A percentile compares a stretch with the other conserved stretches of the same genome.
Evolutionary conservation across 257 asterid species (phyloP).

Genomic region (Solanum chiquidenum): DNA sequence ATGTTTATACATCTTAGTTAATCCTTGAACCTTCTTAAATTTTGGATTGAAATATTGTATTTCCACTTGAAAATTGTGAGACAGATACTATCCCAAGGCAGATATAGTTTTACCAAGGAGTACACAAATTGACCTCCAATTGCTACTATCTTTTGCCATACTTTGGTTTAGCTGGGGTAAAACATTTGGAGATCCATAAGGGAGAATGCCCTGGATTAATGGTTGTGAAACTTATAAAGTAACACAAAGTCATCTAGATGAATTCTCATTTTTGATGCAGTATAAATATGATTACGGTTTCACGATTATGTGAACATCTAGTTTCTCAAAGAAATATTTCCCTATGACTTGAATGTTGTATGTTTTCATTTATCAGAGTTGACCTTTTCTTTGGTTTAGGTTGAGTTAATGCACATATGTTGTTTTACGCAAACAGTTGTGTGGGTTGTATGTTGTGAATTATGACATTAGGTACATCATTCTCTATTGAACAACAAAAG

Average conservation of each 20-base stretch:
- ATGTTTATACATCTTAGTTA: neutral
- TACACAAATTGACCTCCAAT: neutral
- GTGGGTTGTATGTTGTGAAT: neutral
- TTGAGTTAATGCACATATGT: neutral
- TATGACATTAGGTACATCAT: neutral
- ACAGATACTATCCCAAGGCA: neutral
- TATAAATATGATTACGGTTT: neutral
- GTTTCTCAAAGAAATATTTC: neutral
- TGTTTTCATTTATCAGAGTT: neutral
- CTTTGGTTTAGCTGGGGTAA: neutral
- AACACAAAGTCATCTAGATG: neutral
- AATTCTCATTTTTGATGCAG: neutral
- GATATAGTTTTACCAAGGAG: neutral
- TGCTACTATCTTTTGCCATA: neutral
- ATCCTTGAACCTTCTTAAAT: neutral
- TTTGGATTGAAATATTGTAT: neutral
- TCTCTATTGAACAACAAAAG: neutral
- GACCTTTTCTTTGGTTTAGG: neutral
- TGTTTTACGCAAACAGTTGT: neutral
- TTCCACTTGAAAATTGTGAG: neutral
- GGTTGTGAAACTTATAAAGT: neutral
- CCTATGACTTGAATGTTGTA: neutral
- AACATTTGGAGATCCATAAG: neutral
- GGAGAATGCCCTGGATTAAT: neutral
- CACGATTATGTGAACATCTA: neutral